Base-by-base conservation (phyloP, 192 early-diverging fungal genomes). In the Podila clonocystis region DNA sequence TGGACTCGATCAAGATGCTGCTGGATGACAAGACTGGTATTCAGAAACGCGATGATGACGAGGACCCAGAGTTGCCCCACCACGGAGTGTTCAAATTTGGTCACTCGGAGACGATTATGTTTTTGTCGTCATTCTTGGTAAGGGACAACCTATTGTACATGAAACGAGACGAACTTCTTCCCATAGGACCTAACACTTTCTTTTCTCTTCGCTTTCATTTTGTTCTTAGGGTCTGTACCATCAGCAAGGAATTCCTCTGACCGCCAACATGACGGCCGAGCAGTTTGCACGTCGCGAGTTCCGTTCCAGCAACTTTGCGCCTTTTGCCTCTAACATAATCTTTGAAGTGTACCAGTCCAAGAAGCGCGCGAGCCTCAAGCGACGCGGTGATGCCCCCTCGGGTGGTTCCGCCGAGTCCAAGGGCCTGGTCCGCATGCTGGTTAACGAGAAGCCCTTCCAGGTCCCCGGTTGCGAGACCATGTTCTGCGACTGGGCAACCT, bases 71-170 rank as follows among this genome's bases (percentile, higher is more conserved):
- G 7, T 20, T 19, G 8, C n/a, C 38, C 24, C 72, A 58, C 22
- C 58, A 61, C 17, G 70, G 65, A 26, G 6, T 73, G 8, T 68
- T 80, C 66, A 80, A 73, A 67, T 80, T 80, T 69, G 77, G 77
- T 0, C 77, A 80, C 30, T 55, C 77, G 20, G 77, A 80, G 31
- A 73, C 77, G 8, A 73, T 80, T 26, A n/a, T 73, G 3, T 72
- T 80, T 62, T 61, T 80, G 26, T 80, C 77, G 3, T 59, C 50
- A 13, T 73, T 80, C 70, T 30, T 80, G 70, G 76, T 80, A 68
- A 33, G 31, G 31, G 31, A 31, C 31, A 31, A 31, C 5, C 31
- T n/a, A n/a, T n/a, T n/a, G n/a, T n/a, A n/a, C n/a, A n/a, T n/a
- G n/a, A n/a, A n/a, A n/a, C n/a, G n/a, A n/a, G n/a, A n/a, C n/a